These are phyloP conservation scores for Ustilago sp. DNA, from an alignment of 1,284 basidiomycete genomes.

Conservation along the genomic window DNA sequence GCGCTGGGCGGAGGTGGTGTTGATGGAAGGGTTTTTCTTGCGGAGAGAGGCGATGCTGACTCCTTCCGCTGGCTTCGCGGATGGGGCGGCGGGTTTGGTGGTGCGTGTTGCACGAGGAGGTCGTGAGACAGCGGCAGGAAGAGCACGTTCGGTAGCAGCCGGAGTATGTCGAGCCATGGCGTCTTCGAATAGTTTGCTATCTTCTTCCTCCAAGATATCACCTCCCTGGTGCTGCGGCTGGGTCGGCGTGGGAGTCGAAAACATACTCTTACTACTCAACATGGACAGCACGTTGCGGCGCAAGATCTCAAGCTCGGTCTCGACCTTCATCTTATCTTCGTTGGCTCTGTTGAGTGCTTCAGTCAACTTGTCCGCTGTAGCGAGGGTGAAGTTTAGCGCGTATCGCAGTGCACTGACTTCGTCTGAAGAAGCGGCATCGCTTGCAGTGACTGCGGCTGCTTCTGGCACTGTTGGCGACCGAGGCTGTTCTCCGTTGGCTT, in stretches of 20 bases:
- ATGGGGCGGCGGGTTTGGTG: background rate
- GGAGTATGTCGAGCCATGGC: background rate
- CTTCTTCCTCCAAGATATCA: conserved; percentile 5
- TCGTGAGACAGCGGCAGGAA: conserved; percentile 5
- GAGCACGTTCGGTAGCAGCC: background rate
- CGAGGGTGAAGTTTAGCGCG: conserved; percentile 33
- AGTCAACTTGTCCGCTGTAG: conserved; percentile 25
- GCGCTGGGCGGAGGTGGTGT: conserved; percentile 9
- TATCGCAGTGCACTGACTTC: conserved; percentile 32
- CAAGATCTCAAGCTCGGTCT: conserved; percentile 31
- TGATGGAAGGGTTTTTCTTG: conserved; percentile 15
- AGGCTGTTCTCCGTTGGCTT: conserved; percentile 1
- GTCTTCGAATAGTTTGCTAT: background rate
- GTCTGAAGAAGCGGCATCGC: background rate
- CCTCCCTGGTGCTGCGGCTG: background rate
- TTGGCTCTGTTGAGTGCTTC: conserved; percentile 18
- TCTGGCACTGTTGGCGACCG: background rate
- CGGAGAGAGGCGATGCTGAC: conserved; percentile 49
- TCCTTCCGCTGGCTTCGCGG: conserved; percentile 17
- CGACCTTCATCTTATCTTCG: conserved; percentile 29
- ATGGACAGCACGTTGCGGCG: conserved; percentile 40
- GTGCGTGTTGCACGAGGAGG: conserved; percentile 7
- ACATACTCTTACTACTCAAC: conserved; percentile 23
- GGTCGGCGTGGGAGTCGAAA: background rate
- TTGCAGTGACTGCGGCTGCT: background rate